phyloP scores from a whole-genome alignment of 2,329 filamentous ascomycete genomes.

The Hypoxylon sp. region DNA sequence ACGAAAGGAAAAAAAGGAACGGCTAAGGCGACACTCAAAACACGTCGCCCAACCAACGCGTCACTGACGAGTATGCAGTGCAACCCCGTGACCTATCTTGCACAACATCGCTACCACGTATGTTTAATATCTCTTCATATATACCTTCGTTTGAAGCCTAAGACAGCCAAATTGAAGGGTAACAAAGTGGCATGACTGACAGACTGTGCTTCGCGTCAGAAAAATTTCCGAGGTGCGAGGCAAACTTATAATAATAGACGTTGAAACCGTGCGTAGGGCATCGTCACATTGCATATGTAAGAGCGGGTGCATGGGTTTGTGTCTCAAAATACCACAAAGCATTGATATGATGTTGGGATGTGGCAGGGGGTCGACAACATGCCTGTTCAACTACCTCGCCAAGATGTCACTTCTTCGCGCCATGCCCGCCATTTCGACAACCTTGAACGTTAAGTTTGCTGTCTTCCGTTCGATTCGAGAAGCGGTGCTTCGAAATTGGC shows the following conservation, averaged over 20 bases:
- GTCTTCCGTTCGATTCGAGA: constrained; percentile 12
- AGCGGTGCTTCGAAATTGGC: constrained; percentile 22
- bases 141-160: constrained; percentile 9
- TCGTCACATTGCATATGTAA: constrained; percentile 34
- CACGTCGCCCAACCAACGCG: constrained; percentile 15
- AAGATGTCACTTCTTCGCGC: constrained; percentile 9
- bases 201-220: constrained; percentile 9
- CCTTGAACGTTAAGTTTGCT: constrained; percentile 6
- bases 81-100: constrained; percentile 21
- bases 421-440: constrained; percentile 6
- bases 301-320: constrained; percentile 17
- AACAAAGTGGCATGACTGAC: constrained; percentile 9
- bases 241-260: constrained; percentile 24
- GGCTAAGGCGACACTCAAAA: constrained; percentile 25
- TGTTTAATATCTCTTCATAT: constrained; percentile 19
- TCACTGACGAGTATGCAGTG: constrained; percentile 28
- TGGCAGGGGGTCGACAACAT: neutral
- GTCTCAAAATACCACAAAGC: constrained; percentile 28
- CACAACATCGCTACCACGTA: constrained; percentile 13
- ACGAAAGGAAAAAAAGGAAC: constrained; percentile 12
- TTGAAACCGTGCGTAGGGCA: constrained; percentile 21
- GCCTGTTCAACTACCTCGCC: constrained; percentile 20
- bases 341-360: constrained; percentile 24
- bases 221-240: constrained; percentile 20
- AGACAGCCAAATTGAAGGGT: constrained; percentile 16